These are phyloP conservation scores for Coniochaeta prunicola DNA, from an alignment of 2,329 filamentous ascomycete genomes.

Conservation along the genomic window DNA sequence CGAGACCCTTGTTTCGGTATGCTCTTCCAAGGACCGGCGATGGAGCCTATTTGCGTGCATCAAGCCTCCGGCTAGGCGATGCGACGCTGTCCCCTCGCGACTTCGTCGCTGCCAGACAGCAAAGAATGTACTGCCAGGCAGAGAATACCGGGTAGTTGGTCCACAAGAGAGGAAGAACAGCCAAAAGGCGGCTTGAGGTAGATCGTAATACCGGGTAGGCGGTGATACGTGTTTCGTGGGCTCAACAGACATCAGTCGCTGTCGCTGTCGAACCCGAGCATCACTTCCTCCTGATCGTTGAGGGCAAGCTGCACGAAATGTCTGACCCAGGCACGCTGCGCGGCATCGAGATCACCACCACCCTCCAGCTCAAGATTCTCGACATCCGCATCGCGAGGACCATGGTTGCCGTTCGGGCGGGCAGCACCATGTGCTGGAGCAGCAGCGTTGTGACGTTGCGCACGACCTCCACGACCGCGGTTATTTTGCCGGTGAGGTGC, in stretches of 20 bases:
- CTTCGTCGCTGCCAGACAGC: background rate
- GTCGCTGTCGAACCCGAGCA: conserved; percentile 33
- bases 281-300: conserved; percentile 41
- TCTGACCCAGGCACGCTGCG: conserved; percentile 44
- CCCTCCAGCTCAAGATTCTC: background rate
- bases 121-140: background rate
- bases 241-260: background rate
- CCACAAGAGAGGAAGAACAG: background rate
- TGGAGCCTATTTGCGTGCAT: background rate
- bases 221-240: background rate
- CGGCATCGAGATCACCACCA: conserved; percentile 27
- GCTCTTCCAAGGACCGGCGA: background rate
- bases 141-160: background rate
- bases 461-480: conserved; percentile 1
- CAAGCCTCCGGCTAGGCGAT: background rate
- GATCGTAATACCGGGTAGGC: conserved; percentile 2
- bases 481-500: conserved; percentile 1
- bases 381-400: background rate
- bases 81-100: background rate
- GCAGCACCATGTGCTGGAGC: background rate
- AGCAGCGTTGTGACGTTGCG: conserved; percentile 3
- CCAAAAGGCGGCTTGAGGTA: background rate
- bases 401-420: background rate
- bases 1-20: background rate
- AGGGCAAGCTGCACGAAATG: conserved; percentile 48